phyloP scores from a whole-genome alignment of 352 stramenopile genomes.

The Phytopythium mirpurense region DNA sequence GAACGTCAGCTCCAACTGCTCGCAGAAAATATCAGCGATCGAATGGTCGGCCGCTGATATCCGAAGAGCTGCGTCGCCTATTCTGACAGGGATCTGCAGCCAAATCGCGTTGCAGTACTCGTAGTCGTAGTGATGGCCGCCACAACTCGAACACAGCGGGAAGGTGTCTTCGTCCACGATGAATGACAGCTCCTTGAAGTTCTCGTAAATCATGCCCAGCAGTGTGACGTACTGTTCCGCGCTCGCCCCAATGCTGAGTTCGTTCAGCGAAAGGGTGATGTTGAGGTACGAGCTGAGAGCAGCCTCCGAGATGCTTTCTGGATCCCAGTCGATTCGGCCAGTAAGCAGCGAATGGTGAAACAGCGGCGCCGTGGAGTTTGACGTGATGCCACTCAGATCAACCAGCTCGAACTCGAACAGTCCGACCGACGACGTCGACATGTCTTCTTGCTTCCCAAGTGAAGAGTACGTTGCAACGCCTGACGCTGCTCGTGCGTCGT shows the following conservation, averaged over 20 bases:
- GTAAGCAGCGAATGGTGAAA: conserved; percentile 82
- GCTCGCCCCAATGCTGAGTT: conserved; percentile 61
- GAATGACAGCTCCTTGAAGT: conserved; percentile 76
- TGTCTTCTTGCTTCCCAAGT: conserved; percentile 30
- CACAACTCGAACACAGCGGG: conserved; percentile 51
- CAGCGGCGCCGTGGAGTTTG: conserved; percentile 43
- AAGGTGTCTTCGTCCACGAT: conserved; percentile 81
- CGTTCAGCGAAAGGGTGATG: conserved; percentile 68
- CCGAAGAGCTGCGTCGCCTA: conserved; percentile 70
- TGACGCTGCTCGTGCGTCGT: conserved; percentile 57
- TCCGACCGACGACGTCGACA: conserved; percentile 50
- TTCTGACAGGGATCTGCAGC: conserved; percentile 71
- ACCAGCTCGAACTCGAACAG: conserved; percentile 85
- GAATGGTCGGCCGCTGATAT: conserved; percentile 51
- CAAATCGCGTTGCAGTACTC: conserved; percentile 72
- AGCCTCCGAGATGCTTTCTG: conserved; percentile 60
- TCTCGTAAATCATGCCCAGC: conserved; percentile 83
- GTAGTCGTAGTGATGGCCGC: conserved; percentile 57
- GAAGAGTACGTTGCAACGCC: conserved; percentile 20
- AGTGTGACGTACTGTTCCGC: conserved; percentile 66
- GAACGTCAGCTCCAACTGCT: conserved; percentile 78
- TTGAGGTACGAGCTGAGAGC: conserved; percentile 58
- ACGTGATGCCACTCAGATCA: conserved; percentile 68
- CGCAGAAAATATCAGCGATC: conserved; percentile 71
- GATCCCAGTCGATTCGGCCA: conserved; percentile 66